Evolutionary conservation across 176 grass and related monocot species (phyloP).

Genomic region (Oryza australiensis): DNA sequence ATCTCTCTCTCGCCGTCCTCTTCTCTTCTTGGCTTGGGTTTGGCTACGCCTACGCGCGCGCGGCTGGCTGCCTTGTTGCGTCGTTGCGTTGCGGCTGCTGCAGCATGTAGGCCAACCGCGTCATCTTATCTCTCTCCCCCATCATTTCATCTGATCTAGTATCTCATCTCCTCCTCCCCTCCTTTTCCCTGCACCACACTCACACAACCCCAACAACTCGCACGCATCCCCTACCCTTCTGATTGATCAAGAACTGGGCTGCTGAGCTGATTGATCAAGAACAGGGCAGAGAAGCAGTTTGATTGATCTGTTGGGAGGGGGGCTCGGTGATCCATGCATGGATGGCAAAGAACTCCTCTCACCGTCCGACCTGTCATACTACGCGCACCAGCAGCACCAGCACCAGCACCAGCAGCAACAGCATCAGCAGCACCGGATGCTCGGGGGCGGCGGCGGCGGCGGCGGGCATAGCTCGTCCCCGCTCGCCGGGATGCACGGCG

Average conservation of each 20-base stretch:
- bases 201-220: background rate
- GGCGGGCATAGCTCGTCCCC: conserved; percentile 31
- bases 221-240: too few species aligned
- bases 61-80: background rate
- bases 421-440: conserved; percentile 37
- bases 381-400: conserved; percentile 43
- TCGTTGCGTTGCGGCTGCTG: background rate
- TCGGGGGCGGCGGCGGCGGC: conserved; percentile 11
- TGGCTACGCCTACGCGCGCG: too few species aligned
- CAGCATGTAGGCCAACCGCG: conserved; percentile 42
- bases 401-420: conserved; percentile 40
- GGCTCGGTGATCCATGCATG: conserved; percentile 63
- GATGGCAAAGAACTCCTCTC: conserved; percentile 75
- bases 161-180: background rate
- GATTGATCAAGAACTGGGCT: background rate
- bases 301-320: background rate
- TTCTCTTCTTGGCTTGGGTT: background rate
- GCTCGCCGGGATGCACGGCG: conserved; percentile 50
- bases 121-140: conserved; percentile 48
- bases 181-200: background rate
- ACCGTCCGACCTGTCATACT: conserved; percentile 70
- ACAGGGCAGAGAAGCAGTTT: background rate
- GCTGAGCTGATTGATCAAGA: background rate
- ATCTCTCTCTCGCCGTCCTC: conserved; percentile 9
- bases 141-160: conserved; percentile 40